phyloP scores from a whole-genome alignment of 192 early-diverging fungal species.

The Coemansia sp. region DNA sequence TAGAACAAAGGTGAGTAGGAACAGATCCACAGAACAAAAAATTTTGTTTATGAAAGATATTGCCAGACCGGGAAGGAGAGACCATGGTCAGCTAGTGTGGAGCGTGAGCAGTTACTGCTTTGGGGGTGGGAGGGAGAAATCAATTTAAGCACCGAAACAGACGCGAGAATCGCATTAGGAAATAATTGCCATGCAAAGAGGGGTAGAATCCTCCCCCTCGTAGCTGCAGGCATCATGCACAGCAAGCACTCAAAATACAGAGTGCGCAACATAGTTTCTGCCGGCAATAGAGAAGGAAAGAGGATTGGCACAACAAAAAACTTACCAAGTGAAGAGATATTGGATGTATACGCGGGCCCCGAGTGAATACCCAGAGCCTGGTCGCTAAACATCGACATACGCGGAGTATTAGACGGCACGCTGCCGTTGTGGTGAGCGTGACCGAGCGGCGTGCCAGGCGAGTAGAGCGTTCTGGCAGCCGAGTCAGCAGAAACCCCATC shows the following conservation, averaged over 20 bases:
- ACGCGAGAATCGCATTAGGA: neutral
- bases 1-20: neutral
- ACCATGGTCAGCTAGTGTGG: neutral
- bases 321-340: slow-evolving; percentile 40
- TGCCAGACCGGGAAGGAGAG: neutral
- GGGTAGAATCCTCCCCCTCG: neutral
- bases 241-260: neutral
- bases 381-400: slow-evolving; percentile 16
- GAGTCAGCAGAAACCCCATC: slow-evolving; percentile 4
- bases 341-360: slow-evolving; percentile 17
- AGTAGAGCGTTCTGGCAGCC: neutral
- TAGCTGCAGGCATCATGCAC: neutral
- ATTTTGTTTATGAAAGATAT: neutral
- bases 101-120: slow-evolving; percentile 1
- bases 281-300: neutral
- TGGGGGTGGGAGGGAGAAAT: neutral
- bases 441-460: neutral
- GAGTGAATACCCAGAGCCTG: neutral
- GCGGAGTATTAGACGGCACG: slow-evolving; percentile 2
- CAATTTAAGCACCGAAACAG: slow-evolving; percentile 1
- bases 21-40: neutral
- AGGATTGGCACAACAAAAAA: neutral
- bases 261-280: neutral
- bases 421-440: slow-evolving; percentile 4
- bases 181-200: slow-evolving; percentile 6